phyloP scores from a whole-genome alignment of 768 basidiomycete species.

The Mycena galericulata region DNA sequence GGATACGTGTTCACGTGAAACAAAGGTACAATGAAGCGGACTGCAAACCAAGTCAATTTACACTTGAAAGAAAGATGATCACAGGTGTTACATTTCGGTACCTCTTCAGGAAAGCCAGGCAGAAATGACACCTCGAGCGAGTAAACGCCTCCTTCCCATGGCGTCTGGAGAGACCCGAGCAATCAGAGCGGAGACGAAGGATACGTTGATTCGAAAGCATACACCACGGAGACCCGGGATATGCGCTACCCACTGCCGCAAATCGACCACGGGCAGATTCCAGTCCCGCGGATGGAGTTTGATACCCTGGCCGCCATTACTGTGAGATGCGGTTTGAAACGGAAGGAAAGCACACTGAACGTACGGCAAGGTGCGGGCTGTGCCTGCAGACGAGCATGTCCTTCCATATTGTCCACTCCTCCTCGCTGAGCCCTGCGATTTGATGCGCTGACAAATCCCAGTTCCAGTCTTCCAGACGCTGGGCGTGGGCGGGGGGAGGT shows the following conservation, averaged over 20 bases:
- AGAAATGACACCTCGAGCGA: background rate
- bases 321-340: background rate
- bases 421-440: constrained; percentile 8
- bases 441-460: constrained; percentile 21
- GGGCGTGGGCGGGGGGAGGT: background rate
- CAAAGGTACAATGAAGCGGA: constrained; percentile 9
- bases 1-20: constrained; percentile 20
- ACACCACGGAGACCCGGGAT: constrained; percentile 6
- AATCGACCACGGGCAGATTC: constrained; percentile 22
- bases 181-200: background rate
- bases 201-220: background rate
- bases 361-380: background rate
- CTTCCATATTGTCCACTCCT: constrained; percentile 26
- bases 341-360: background rate
- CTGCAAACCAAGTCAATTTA: background rate
- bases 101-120: background rate
- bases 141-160: constrained; percentile 24
- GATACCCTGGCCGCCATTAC: background rate
- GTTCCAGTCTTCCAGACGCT: constrained; percentile 15
- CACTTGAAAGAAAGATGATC: background rate
- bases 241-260: constrained; percentile 19
- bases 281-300: constrained; percentile 19
- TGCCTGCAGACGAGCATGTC: constrained; percentile 10
- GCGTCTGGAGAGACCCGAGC: background rate
- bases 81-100: constrained; percentile 2